A percentile compares a stretch with the other conserved stretches of the same genome.
Evolutionary conservation across 2,329 filamentous ascomycete genomes (phyloP).

Genomic region (Celoporthe dispersa): DNA sequence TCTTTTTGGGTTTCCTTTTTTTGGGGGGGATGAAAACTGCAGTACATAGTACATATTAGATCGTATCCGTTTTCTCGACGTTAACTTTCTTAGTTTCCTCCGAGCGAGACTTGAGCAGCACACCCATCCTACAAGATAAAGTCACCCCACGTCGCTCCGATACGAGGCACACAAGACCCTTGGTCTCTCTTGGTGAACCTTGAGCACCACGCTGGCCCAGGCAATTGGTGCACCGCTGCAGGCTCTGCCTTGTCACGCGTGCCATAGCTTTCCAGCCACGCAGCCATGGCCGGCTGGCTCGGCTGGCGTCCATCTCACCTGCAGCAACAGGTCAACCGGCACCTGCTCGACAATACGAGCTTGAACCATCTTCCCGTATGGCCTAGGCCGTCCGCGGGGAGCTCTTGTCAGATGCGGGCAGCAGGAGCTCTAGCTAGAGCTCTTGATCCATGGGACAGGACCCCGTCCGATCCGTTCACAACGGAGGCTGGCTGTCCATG

Average conservation of each 20-base stretch:
- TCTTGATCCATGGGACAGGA: background rate
- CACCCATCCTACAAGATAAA: background rate
- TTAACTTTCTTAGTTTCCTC: background rate
- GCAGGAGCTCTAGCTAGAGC: background rate
- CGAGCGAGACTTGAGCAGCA: background rate
- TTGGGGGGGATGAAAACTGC: background rate
- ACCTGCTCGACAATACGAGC: background rate
- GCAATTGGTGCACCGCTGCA: background rate
- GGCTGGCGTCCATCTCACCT: background rate
- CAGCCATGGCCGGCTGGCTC: background rate
- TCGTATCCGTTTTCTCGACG: background rate
- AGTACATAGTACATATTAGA: background rate
- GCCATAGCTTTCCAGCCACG: slow-evolving; percentile 16
- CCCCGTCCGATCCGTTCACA: background rate
- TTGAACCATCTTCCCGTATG: background rate
- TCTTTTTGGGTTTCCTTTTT: background rate
- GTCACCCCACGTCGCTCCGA: slow-evolving; percentile 10
- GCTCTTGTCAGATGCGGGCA: background rate
- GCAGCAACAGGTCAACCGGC: background rate
- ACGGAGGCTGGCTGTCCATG: background rate
- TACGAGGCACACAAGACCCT: slow-evolving; percentile 26
- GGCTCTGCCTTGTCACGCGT: background rate
- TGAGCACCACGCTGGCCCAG: background rate
- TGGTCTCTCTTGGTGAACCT: background rate
- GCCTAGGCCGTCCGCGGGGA: background rate